phyloP scores from a whole-genome alignment of 2,329 filamentous ascomycete genomes.

The Macrophomina phaseolina region DNA sequence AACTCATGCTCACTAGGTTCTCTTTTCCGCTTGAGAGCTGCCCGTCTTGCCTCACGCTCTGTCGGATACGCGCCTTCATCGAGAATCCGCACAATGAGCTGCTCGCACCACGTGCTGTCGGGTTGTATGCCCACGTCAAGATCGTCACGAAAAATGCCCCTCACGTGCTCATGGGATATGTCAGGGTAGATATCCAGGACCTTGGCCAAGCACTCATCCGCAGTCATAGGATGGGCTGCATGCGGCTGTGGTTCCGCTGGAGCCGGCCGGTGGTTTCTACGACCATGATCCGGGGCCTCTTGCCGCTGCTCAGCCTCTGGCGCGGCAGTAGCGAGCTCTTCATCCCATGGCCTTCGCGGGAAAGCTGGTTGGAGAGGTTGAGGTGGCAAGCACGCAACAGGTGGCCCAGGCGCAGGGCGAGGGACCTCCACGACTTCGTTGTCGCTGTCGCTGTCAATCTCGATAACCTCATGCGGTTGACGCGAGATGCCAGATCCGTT shows the following conservation, averaged over 20 bases:
- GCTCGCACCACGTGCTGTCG: conserved; percentile 34
- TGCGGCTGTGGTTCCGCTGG: neutral
- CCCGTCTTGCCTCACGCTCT: conserved; percentile 36
- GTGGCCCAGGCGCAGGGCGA: neutral
- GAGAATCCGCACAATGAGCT: conserved; percentile 38
- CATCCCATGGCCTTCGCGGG: neutral
- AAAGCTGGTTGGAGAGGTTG: neutral
- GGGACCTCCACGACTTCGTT: neutral
- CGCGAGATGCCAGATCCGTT: neutral
- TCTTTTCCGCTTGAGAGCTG: conserved; percentile 41
- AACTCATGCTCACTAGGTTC: conserved; percentile 1
- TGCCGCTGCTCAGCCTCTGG: neutral
- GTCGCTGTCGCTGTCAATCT: conserved; percentile 14
- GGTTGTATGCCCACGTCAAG: conserved; percentile 36
- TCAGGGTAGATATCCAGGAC: conserved; percentile 43
- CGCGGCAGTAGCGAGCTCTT: neutral
- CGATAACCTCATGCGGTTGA: conserved; percentile 20
- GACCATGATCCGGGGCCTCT: neutral
- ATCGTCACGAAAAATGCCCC: conserved; percentile 35
- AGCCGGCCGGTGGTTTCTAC: no score
- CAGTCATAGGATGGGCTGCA: conserved; percentile 21
- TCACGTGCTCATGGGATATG: conserved; percentile 40
- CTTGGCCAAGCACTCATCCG: conserved; percentile 38
- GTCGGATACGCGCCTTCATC: conserved; percentile 43
- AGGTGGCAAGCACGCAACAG: neutral